Conservation (phyloP, 2,329 filamentous ascomycete genomes). For the Pseudogymnoascus sp. region DNA sequence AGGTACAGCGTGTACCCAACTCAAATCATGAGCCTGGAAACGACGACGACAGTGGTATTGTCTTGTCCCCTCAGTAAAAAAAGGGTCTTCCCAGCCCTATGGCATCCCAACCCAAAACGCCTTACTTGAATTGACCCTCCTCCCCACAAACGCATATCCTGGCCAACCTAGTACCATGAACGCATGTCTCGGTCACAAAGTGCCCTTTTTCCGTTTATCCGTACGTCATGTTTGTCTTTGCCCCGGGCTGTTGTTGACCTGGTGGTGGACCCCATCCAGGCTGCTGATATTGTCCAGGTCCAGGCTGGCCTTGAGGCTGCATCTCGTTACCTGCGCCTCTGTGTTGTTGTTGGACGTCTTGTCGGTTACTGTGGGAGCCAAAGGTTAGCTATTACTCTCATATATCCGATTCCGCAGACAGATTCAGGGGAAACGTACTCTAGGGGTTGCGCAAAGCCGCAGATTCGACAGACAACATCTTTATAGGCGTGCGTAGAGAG, state of each 20-base stretch:
- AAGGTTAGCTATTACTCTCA: neutral
- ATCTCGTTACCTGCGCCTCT: neutral
- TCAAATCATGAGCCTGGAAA: neutral
- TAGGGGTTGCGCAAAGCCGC: constrained; percentile 65
- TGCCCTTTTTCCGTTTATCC: neutral
- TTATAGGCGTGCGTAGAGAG: constrained; percentile 60
- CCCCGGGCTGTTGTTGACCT: neutral
- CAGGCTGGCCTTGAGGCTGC: neutral
- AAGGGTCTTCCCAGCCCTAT: neutral
- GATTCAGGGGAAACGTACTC: constrained; percentile 24
- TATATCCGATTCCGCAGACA: no score
- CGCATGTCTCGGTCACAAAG: neutral
- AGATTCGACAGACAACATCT: constrained; percentile 66
- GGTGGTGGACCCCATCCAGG: constrained; percentile 1
- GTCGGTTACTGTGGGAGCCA: neutral
- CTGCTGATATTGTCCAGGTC: neutral
- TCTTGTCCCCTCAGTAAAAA: constrained; percentile 2
- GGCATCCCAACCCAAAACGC: neutral
- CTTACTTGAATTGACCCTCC: neutral
- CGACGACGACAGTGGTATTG: constrained; percentile 1
- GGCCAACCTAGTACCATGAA: neutral
- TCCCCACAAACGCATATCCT: neutral
- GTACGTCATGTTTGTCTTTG: constrained; percentile 8
- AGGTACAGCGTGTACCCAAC: neutral
- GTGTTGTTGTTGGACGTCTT: neutral